Conservation (phyloP, 78 protist species). For the Diacronema lutheri region DNA sequence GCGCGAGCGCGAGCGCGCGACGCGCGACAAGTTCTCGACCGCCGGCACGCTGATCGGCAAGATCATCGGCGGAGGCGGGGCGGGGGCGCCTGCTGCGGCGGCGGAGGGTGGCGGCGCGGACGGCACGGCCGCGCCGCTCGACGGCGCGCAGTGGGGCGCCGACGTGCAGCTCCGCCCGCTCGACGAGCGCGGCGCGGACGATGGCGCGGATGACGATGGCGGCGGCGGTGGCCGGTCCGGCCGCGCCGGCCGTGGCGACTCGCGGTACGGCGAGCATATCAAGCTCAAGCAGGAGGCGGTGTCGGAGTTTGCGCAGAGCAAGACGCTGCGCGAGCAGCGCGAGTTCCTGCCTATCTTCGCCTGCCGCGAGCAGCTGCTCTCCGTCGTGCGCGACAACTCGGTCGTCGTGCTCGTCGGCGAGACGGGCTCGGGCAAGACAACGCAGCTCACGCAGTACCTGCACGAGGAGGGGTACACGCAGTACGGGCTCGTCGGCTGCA, state of each 20-base stretch:
- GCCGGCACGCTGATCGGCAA: neutral
- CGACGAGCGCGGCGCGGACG: too few species aligned
- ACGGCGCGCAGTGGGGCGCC: too few species aligned
- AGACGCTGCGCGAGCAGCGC: conserved; percentile 73
- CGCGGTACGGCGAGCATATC: conserved; percentile 57
- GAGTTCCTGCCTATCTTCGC: conserved; percentile 77
- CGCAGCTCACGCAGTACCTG: conserved; percentile 97
- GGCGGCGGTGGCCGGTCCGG: neutral
- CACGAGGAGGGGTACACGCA: conserved; percentile 70
- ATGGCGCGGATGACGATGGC: neutral
- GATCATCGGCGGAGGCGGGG: neutral
- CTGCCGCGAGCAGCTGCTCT: conserved; percentile 58
- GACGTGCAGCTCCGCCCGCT: too few species aligned
- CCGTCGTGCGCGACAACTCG: conserved; percentile 41
- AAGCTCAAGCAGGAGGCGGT: conserved; percentile 47
- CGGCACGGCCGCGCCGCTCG: neutral
- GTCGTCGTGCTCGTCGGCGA: conserved; percentile 69
- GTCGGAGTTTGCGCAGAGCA: conserved; percentile 73
- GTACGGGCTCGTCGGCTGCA: conserved; percentile 45
- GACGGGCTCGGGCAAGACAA: conserved; percentile 95
- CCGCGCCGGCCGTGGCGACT: conserved; percentile 31
- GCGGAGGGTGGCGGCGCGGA: neutral
- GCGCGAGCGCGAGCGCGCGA: conserved; percentile 7
- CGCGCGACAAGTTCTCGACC: conserved; percentile 1
- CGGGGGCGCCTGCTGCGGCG: neutral